A percentile compares a stretch with the other conserved stretches of the same genome.
phyloP scores from a whole-genome alignment of 2,329 filamentous ascomycete genomes.

The Zymoseptoria ardabiliae region DNA sequence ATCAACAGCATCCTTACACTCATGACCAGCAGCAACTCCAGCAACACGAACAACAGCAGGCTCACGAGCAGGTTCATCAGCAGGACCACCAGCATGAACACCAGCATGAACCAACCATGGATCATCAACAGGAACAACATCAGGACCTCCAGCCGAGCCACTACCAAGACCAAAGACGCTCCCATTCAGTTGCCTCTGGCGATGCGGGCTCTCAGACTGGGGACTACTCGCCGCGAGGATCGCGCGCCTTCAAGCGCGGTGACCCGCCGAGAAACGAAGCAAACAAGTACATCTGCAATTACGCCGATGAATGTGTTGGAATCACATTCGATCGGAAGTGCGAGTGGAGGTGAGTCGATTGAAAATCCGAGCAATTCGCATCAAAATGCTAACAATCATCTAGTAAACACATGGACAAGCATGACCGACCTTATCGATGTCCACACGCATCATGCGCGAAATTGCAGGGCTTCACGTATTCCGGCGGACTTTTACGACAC shows the following conservation, averaged over 20 bases:
- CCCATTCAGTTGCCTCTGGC: not conserved
- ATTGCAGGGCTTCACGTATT: slow-evolving; percentile 89
- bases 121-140: not conserved
- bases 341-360: slow-evolving; percentile 78
- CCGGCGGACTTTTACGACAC: slow-evolving; percentile 79
- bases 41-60: too few species aligned
- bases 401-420: slow-evolving; percentile 98
- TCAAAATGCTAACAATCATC: slow-evolving; percentile 16
- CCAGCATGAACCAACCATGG: not conserved
- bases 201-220: not conserved
- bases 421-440: slow-evolving; percentile 89
- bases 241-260: slow-evolving; percentile 26
- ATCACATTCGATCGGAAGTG: slow-evolving; percentile 73
- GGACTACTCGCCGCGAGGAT: slow-evolving; percentile 16
- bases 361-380: not conserved
- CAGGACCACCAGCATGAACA: not conserved
- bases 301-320: slow-evolving; percentile 59
- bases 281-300: slow-evolving; percentile 69
- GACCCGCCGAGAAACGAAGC: slow-evolving; percentile 57
- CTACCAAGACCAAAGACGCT: not conserved
- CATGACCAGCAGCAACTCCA: not conserved
- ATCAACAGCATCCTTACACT: not conserved
- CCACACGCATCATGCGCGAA: slow-evolving; percentile 77
- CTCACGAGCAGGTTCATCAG: not conserved
- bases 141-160: not conserved